Base-by-base conservation (phyloP, 176 grass and related monocot genomes). In the Carex scoparia region DNA sequence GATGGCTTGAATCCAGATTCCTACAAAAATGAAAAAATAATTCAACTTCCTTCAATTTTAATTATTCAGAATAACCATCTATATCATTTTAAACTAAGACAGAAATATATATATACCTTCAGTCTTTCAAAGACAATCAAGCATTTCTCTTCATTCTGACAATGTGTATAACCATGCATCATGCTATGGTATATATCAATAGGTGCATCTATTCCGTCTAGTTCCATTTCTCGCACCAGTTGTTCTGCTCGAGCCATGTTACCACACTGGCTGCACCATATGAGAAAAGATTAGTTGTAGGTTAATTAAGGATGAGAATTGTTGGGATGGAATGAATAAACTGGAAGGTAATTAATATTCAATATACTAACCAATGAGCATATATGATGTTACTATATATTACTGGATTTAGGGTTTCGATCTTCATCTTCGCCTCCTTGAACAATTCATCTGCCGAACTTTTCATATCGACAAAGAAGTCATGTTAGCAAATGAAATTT, bases 371-470 rank as follows among this genome's bases (percentile, higher is more conserved):
- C 96, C 96, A 98, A 38, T 98, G 89, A 87, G 96, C 90, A 92
- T 98, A 89, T 69, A 98, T 94, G 80, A 98, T 94, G 91, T 98
- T 98, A 89, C 93, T 88, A 86, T 95, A 98, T 85, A 98, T 95
- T 83, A 98, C 84, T 82, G 89, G 88, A 32, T 98, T 98, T 59
- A 98, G 79, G 75, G 57, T 82, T 3, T 55, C 77, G 0, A 94
- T 61, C 27, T 93, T 95, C 69, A 58, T 79, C 48, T 94, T 98
- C 61, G 93, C 96, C 90, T 98, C 96, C 81, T 82, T 87, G 84
- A 98, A 98, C 80, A 89, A 86, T 23, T 79, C 91, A 84, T 98
- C 96, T 91, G 96, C 93, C 82, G 85, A 95, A 92, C 96, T 98
- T 66, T 95, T 78, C n/a, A 87, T 79, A 82, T 69, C 58, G 92